Evolutionary conservation across 345 rosid genomes (phyloP), one percentile per base, ranked within the genome.

Genomic region (Eucalyptus pauciflora): DNA sequence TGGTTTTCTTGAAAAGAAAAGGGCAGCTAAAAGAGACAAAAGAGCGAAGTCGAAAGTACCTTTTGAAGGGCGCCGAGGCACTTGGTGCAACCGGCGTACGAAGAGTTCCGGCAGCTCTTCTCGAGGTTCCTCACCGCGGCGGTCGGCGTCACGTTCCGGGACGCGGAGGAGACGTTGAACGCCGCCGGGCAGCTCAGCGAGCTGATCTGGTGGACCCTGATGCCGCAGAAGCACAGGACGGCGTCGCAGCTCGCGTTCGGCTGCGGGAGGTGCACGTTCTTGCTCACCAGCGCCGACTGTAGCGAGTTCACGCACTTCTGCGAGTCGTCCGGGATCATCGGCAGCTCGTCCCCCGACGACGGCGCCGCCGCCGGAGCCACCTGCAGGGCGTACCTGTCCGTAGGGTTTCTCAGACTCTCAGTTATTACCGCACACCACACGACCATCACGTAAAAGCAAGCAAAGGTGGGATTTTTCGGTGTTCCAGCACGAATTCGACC

Each of bases 171-270:
- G 41, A 98, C 94, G 80, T 96, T 98, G 85, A 98, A 98, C 81
- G 99, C 99, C 4, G 99, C 99, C 25, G 99, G 98, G 87, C 99
- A 98, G 89, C 98, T 96, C 87, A 98, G 95, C 1, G 99, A 98
- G 88, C 97, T 94, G 10, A 98, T 97, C 95, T 98, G 98, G 81
- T 98, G 99, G 11, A 98, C 95, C 91, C 99, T 94, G 50, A 98
- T 97, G 91, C 99, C 99, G 85, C 99, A 98, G 88, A 96, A 97
- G 88, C 99, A 98, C 86, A 97, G 86, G 83, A 98, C 94, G 12
- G 99, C 88, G 50, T 98, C 99, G 86, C 99, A 98, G 83, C 92
- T 98, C 15, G 96, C 94, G 56, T 96, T 98, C 4, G 98, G 98
- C 90, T 96, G 99, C 15, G 99, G 99, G 79, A 98, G 93, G 93